These are phyloP conservation scores for Auxenochlorella pyrenoidosa DNA, from an alignment of 139 green algal species.

Conservation along the genomic window DNA sequence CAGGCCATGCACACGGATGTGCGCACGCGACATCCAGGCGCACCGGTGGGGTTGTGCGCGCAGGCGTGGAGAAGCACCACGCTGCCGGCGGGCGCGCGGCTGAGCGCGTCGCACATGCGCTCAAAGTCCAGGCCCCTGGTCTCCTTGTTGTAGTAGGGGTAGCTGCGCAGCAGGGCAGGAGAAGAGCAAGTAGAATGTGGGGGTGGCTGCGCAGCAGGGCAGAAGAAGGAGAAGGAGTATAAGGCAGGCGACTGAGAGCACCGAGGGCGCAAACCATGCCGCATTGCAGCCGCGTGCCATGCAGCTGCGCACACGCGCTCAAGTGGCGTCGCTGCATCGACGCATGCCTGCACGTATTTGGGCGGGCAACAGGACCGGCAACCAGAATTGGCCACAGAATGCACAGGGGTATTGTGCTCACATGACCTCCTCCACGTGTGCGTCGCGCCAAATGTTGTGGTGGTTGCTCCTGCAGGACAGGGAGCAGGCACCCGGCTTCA, in stretches of 20 bases:
- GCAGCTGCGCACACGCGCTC: too few relatives aligned
- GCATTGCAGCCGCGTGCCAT: not conserved
- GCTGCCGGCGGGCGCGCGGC: conserved; percentile 67
- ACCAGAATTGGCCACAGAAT: not conserved
- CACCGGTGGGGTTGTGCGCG: conserved; percentile 81
- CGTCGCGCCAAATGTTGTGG: conserved; percentile 74
- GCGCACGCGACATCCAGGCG: too few relatives aligned
- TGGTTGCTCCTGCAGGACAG: conserved; percentile 54
- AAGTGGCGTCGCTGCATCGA: too few relatives aligned
- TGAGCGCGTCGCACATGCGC: conserved; percentile 56
- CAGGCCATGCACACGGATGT: too few relatives aligned
- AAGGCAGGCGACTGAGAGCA: too few relatives aligned
- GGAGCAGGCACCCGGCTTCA: not conserved
- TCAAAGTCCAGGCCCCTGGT: conserved; percentile 89
- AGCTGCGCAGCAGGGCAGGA: not conserved
- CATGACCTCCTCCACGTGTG: conserved; percentile 45
- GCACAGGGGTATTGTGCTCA: not conserved
- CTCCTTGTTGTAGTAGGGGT: conserved; percentile 90
- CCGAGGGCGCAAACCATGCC: too few relatives aligned
- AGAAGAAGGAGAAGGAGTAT: too few relatives aligned
- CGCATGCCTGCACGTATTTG: too few relatives aligned
- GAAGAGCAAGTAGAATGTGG: too few relatives aligned
- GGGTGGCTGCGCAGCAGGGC: too few relatives aligned
- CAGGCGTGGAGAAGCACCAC: conserved; percentile 94
- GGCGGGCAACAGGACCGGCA: too few relatives aligned